phyloP scores from a whole-genome alignment of 306 rosid species.

The Trifolium fragiferum region DNA sequence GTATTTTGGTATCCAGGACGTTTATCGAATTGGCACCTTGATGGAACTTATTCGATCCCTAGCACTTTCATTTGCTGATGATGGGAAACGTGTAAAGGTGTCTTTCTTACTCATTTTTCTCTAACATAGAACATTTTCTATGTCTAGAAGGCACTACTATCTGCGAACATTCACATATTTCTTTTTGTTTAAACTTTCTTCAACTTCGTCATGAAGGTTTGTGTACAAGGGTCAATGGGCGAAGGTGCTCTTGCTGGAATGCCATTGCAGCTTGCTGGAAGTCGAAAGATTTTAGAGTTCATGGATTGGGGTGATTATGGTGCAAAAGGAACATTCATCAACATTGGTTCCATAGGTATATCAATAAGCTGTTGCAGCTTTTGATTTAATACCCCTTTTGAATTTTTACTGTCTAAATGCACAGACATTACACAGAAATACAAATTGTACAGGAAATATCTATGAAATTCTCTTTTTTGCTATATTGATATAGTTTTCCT shows the following conservation, averaged over 20 bases:
- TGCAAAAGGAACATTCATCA: conserved; percentile 83
- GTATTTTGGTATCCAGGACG: conserved; percentile 72
- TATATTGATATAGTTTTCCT: conserved; percentile 12
- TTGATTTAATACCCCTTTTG: conserved; percentile 25
- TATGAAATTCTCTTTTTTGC: too few relatives aligned
- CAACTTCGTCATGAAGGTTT: conserved; percentile 63
- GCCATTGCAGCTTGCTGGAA: conserved; percentile 99
- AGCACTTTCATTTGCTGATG: conserved; percentile 95
- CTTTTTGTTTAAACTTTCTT: conserved; percentile 31
- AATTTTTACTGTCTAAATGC: background rate
- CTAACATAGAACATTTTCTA: conserved; percentile 24
- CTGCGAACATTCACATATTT: background rate
- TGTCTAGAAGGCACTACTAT: conserved; percentile 26
- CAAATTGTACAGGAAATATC: too few relatives aligned
- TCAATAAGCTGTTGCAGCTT: conserved; percentile 19
- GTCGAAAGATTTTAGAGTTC: conserved; percentile 81
- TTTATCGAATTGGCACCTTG: conserved; percentile 94
- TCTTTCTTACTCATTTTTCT: conserved; percentile 34
- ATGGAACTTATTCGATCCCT: conserved; percentile 84
- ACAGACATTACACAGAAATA: too few relatives aligned
- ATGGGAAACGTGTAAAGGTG: conserved; percentile 94
- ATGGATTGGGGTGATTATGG: conserved; percentile 99
- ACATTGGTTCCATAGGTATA: conserved; percentile 90
- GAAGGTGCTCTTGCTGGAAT: conserved; percentile 96
- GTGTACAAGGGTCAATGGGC: conserved; percentile 99